Percentiles rank a stretch among this genome's conserved stretches.
Conservation (phyloP, 129 eudicot species). For the Chrysanthemum makinoi region DNA sequence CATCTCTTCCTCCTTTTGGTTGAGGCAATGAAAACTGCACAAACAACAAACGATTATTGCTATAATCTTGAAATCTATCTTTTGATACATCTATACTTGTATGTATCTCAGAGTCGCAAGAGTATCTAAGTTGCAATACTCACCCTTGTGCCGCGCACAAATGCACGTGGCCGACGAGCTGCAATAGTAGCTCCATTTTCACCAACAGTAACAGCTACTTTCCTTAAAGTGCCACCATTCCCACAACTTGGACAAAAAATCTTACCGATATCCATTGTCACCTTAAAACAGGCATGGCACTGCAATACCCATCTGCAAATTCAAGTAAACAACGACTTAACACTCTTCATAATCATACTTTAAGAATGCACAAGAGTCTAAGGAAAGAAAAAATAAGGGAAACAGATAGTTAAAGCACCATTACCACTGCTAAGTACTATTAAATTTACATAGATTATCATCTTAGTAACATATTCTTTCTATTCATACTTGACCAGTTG, state of each 20-base stretch:
- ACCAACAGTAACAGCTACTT: slow-evolving; percentile 94
- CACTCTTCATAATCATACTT: neutral
- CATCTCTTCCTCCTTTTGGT: slow-evolving; percentile 94
- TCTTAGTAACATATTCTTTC: neutral
- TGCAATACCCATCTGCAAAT: slow-evolving; percentile 80
- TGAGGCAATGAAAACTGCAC: slow-evolving; percentile 88
- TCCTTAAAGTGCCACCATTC: slow-evolving; percentile 90
- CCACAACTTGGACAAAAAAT: slow-evolving; percentile 95
- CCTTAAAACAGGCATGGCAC: slow-evolving; percentile 94
- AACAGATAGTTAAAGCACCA: too few species aligned
- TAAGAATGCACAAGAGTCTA: slow-evolving; percentile 6
- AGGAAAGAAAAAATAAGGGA: neutral
- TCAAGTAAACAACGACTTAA: slow-evolving; percentile 2
- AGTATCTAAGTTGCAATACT: slow-evolving; percentile 8
- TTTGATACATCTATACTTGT: neutral
- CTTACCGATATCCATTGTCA: slow-evolving; percentile 79
- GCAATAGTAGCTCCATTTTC: slow-evolving; percentile 82
- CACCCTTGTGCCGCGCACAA: slow-evolving; percentile 90
- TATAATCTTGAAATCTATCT: neutral
- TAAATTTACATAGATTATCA: neutral
- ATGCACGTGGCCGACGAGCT: slow-evolving; percentile 73
- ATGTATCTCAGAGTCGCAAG: neutral
- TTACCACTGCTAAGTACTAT: too few species aligned
- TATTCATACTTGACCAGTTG: neutral
- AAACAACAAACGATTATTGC: neutral